A percentile compares a stretch with the other conserved stretches of the same genome.
phyloP scores from a whole-genome alignment of 2,329 filamentous ascomycete species.

The Alternaria consortialis region DNA sequence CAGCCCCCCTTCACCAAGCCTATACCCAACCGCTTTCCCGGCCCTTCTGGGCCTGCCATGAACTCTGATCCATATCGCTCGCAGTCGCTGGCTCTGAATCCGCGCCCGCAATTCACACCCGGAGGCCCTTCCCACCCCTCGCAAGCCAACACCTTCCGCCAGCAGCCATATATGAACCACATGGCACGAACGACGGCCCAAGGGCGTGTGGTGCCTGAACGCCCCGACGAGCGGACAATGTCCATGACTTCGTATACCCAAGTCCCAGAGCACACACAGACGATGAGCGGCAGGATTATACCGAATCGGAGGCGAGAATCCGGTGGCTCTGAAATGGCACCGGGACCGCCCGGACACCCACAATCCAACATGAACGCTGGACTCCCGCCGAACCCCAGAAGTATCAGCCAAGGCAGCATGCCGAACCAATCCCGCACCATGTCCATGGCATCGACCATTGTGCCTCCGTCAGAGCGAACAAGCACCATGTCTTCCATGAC shows the following conservation, averaged over 20 bases:
- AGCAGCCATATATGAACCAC: constrained; percentile 74
- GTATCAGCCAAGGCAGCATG: constrained; percentile 48
- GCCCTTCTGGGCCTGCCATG: constrained; percentile 69
- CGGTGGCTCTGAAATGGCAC: constrained; percentile 39
- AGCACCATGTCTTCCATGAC: constrained; percentile 65
- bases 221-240: constrained; percentile 93
- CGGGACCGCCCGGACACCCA: constrained; percentile 30
- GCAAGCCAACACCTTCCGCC: constrained; percentile 79
- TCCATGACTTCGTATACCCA: constrained; percentile 86
- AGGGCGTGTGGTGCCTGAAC: constrained; percentile 88
- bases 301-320: constrained; percentile 75
- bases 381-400: constrained; percentile 47
- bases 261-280: constrained; percentile 82
- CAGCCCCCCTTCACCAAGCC: constrained; percentile 64
- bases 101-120: constrained; percentile 77
- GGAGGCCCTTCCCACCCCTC: constrained; percentile 53
- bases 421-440: constrained; percentile 71
- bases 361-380: constrained; percentile 33
- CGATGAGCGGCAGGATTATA: constrained; percentile 91
- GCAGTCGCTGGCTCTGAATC: constrained; percentile 84
- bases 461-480: constrained; percentile 69
- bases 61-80: constrained; percentile 89
- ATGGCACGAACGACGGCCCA: constrained; percentile 86
- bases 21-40: constrained; percentile 64
- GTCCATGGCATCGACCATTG: constrained; percentile 90